phyloP scores from a whole-genome alignment of 140 eudicot species.

The Ambrosia hybrid region DNA sequence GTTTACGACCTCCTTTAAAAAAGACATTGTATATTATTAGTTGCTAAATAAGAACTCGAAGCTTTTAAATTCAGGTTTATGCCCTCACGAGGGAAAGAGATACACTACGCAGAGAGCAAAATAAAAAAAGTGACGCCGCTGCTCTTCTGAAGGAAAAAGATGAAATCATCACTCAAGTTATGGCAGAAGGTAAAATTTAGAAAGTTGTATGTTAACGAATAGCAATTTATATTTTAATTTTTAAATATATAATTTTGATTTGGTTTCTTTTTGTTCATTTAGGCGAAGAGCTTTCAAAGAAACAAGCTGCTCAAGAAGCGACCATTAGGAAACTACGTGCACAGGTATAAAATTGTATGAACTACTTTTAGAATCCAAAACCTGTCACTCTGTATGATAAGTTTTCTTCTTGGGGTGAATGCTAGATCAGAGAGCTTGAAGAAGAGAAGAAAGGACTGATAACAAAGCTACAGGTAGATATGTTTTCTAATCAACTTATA shows the following conservation, averaged over 20 bases:
- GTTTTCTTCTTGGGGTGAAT: conserved; percentile 28
- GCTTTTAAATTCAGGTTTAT: conserved; percentile 50
- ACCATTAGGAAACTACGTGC: conserved; percentile 89
- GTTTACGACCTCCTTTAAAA: background rate
- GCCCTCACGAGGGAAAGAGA: conserved; percentile 87
- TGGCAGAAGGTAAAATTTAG: conserved; percentile 80
- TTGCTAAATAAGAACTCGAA: conserved; percentile 3
- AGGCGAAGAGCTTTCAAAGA: conserved; percentile 97
- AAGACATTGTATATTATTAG: conserved; percentile 10
- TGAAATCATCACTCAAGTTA: conserved; percentile 89
- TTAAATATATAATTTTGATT: background rate
- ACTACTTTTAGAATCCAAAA: conserved; percentile 12
- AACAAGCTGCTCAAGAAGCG: conserved; percentile 98
- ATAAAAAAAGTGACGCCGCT: conserved; percentile 78
- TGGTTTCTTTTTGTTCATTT: conserved; percentile 26
- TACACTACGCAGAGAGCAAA: conserved; percentile 84
- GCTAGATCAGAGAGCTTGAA: conserved; percentile 93
- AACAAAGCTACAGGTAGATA: conserved; percentile 87
- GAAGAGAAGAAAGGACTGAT: conserved; percentile 92
- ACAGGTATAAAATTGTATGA: conserved; percentile 52
- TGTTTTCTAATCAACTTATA: conserved; percentile 8
- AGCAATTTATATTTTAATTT: background rate
- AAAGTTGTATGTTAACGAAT: background rate
- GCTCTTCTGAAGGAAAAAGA: conserved; percentile 85
- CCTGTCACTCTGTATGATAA: conserved; percentile 17